These are phyloP conservation scores for Zelonia costaricensis DNA, from an alignment of 208 protist species.

Conservation along the genomic window DNA sequence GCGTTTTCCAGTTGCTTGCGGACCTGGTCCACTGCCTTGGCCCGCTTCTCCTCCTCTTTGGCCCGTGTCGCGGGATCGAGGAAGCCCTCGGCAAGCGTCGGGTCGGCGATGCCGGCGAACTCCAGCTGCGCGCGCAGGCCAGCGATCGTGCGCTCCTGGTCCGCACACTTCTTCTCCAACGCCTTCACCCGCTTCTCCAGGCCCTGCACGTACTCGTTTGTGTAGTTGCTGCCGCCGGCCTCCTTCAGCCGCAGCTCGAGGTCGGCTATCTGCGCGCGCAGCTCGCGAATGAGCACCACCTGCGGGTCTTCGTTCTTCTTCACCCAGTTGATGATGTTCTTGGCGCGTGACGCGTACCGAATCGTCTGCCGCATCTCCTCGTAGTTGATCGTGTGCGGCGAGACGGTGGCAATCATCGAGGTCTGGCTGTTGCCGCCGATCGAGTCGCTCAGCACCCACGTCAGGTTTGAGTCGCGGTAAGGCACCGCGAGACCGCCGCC, in stretches of 20 bases:
- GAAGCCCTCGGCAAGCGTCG: constrained; percentile 33
- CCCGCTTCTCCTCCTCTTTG: constrained; percentile 21
- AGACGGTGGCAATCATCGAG: constrained; percentile 95
- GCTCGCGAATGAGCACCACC: constrained; percentile 50
- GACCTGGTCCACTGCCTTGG: constrained; percentile 30
- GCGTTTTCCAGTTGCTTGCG: constrained; percentile 39
- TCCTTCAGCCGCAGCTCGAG: constrained; percentile 65
- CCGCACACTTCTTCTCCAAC: constrained; percentile 54
- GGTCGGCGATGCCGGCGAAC: constrained; percentile 41
- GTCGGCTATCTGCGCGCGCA: constrained; percentile 58
- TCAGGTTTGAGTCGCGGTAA: constrained; percentile 88
- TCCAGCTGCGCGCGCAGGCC: constrained; percentile 49
- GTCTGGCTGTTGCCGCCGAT: constrained; percentile 94
- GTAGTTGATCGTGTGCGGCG: constrained; percentile 84
- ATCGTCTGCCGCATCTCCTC: constrained; percentile 94
- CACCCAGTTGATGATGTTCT: constrained; percentile 92
- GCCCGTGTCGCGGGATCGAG: constrained; percentile 9
- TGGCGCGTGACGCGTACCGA: constrained; percentile 88
- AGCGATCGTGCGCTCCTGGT: constrained; percentile 60
- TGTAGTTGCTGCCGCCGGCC: constrained; percentile 57
- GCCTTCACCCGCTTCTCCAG: constrained; percentile 35
- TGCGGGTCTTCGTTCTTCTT: constrained; percentile 93
- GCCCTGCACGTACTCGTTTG: constrained; percentile 64
- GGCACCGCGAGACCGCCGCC: constrained; percentile 20
- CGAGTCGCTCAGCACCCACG: constrained; percentile 88